Evolutionary conservation across 2,329 filamentous ascomycete genomes (phyloP).

Genomic region (Coniochaeta sp.): DNA sequence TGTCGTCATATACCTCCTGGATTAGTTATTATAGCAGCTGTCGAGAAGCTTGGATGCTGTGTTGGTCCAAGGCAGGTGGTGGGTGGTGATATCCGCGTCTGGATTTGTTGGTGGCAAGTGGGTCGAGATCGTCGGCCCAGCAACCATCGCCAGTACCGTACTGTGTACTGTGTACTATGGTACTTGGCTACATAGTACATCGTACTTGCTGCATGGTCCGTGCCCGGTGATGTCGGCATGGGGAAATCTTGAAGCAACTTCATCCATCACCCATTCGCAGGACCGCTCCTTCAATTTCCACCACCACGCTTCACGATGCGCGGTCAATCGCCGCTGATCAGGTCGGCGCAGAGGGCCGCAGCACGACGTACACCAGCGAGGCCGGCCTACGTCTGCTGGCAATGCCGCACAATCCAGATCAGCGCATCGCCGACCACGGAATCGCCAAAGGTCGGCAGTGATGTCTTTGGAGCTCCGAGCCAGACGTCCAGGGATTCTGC

Average conservation of each 20-base stretch:
- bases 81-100: background rate
- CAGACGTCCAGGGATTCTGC: constrained; percentile 39
- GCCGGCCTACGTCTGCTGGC: constrained; percentile 38
- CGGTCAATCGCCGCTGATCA: constrained; percentile 31
- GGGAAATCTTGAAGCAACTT: background rate
- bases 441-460: constrained; percentile 38
- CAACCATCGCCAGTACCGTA: background rate
- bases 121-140: background rate
- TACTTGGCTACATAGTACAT: too few relatives aligned
- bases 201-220: constrained; percentile 1
- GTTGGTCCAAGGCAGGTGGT: background rate
- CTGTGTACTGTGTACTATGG: background rate
- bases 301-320: constrained; percentile 27
- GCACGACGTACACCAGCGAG: constrained; percentile 10
- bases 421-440: constrained; percentile 53
- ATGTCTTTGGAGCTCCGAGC: constrained; percentile 47
- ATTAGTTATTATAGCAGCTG: background rate
- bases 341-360: constrained; percentile 24
- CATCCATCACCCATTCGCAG: background rate
- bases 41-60: constrained; percentile 1
- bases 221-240: constrained; percentile 1
- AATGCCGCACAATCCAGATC: constrained; percentile 57
- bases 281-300: background rate
- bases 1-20: constrained; percentile 2
- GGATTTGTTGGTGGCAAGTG: background rate